phyloP scores from a whole-genome alignment of 2,329 filamentous ascomycete species.

The Fusarium neocosmosporiellum region DNA sequence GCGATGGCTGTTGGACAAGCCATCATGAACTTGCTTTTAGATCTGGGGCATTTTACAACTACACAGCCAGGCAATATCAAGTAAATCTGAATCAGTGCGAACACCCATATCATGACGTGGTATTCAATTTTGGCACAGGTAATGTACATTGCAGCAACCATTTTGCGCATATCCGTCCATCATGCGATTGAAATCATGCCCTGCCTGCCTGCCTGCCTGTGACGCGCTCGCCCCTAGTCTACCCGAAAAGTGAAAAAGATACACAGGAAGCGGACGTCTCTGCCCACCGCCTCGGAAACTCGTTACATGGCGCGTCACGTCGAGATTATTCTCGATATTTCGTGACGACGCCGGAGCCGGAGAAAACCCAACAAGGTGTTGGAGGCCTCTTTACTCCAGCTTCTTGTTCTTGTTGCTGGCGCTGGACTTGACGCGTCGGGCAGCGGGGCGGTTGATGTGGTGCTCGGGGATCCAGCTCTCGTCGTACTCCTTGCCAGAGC shows the following conservation, averaged over 20 bases:
- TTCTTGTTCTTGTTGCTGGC: conserved; percentile 59
- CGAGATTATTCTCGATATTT: conserved; percentile 4
- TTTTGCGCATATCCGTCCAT: conserved; percentile 20
- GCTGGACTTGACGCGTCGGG: conserved; percentile 72
- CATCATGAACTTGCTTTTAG: background rate
- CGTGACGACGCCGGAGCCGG: background rate
- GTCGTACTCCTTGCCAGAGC: conserved; percentile 80
- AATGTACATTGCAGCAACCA: conserved; percentile 37
- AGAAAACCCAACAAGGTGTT: background rate
- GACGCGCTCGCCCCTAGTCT: conserved; percentile 23
- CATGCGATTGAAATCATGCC: conserved; percentile 16
- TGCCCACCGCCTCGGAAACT: conserved; percentile 14
- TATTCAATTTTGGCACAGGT: conserved; percentile 38
- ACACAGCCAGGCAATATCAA: background rate
- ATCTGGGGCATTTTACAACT: background rate
- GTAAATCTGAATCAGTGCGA: background rate
- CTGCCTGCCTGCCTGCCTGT: background rate
- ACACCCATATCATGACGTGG: conserved; percentile 26
- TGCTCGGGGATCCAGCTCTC: conserved; percentile 93
- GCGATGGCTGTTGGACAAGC: background rate
- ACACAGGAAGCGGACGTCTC: conserved; percentile 6
- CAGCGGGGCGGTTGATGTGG: conserved; percentile 88
- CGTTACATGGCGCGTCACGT: conserved; percentile 13
- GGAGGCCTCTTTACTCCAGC: conserved; percentile 41
- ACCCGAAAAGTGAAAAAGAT: conserved; percentile 21